A percentile compares a stretch with the other conserved stretches of the same genome.
Evolutionary conservation across 2,329 filamentous ascomycete species (phyloP).

Genomic region (Aspergillus pseudotamarii): DNA sequence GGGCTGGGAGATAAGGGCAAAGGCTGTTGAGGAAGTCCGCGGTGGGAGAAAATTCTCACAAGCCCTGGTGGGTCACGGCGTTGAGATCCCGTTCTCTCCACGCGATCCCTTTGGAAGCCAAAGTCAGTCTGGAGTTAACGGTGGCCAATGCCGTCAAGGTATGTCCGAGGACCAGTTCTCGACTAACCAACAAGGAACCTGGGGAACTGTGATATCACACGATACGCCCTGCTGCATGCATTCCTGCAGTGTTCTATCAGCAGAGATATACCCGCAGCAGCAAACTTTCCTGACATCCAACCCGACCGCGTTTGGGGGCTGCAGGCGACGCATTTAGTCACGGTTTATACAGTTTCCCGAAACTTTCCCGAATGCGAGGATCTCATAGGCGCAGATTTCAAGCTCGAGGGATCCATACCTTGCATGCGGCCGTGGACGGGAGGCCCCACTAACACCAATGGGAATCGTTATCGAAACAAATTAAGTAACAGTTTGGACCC

Average conservation of each 20-base stretch:
- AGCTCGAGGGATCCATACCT: not conserved
- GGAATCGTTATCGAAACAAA: not conserved
- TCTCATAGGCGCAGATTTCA: not conserved
- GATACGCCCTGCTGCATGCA: not conserved
- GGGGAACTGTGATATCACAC: not conserved
- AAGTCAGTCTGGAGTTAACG: slow-evolving; percentile 1
- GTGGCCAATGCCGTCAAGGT: not conserved
- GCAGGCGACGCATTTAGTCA: not conserved
- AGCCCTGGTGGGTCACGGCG: slow-evolving; percentile 2
- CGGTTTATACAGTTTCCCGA: slow-evolving; percentile 1
- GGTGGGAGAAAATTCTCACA: slow-evolving; percentile 8
- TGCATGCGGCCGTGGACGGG: not conserved
- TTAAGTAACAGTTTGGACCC: slow-evolving; percentile 13
- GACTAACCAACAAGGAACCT: not conserved
- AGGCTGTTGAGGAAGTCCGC: slow-evolving; percentile 1
- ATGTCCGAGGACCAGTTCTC: not conserved
- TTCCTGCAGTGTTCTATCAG: not conserved
- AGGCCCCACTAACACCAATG: not conserved
- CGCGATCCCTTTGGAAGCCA: not conserved
- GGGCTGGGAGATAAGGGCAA: not conserved
- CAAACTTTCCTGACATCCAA: not conserved
- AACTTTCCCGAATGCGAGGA: not conserved
- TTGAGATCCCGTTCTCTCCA: slow-evolving; percentile 6
- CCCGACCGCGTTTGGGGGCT: not conserved
- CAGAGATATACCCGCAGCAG: not conserved